These are phyloP conservation scores for Leishmania mexicana DNA, from an alignment of 208 protist genomes.

Conservation along the genomic window DNA sequence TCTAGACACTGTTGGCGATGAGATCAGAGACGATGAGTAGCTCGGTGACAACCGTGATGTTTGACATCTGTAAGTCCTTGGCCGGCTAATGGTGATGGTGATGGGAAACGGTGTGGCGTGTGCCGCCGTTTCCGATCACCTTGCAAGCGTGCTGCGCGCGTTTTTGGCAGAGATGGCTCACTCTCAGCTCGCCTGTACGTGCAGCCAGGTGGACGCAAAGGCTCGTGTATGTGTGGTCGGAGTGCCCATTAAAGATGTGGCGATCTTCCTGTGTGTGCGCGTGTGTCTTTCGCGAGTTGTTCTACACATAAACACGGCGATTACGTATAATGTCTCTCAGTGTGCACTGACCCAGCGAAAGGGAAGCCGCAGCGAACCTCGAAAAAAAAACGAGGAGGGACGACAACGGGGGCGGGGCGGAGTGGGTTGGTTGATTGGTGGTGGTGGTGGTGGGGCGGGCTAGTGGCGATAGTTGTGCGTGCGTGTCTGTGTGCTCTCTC, in stretches of 20 bases:
- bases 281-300: background rate
- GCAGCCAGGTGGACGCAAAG: background rate
- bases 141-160: background rate
- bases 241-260: background rate
- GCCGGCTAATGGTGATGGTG: background rate
- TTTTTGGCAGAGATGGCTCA: background rate
- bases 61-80: background rate
- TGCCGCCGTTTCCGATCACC: background rate
- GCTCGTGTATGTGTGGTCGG: background rate
- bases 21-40: background rate
- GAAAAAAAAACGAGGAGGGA: too few relatives aligned
- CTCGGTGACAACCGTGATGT: background rate
- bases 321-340: background rate
- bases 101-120: background rate
- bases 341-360: background rate
- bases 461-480: background rate
- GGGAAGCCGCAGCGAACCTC: background rate
- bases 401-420: too few relatives aligned
- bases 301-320: background rate
- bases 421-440: background rate
- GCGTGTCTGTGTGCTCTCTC: conserved; percentile 5
- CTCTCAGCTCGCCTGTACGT: background rate
- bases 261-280: background rate
- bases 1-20: background rate
- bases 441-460: background rate